A percentile compares a stretch with the other conserved stretches of the same genome.
phyloP scores from a whole-genome alignment of 257 asterid genomes.

The Voacanga thouarsii region DNA sequence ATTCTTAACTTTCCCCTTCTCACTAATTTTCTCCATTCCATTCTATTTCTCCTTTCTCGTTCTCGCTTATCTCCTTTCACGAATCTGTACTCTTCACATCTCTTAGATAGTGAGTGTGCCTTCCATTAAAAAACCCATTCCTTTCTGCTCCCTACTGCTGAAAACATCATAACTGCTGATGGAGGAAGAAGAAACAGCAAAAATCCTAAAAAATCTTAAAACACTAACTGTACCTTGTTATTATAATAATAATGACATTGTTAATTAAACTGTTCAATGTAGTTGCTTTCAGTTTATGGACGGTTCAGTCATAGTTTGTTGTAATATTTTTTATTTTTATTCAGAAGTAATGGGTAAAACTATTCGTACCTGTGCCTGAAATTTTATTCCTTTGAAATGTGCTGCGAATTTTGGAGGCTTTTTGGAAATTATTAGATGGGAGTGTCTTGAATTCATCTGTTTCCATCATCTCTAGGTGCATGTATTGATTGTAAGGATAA shows the following conservation, averaged over 20 bases:
- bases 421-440: conserved; percentile 81
- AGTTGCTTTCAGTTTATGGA: conserved; percentile 66
- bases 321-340: conserved; percentile 61
- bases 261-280: conserved; percentile 25
- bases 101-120: no score
- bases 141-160: neutral
- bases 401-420: conserved; percentile 40
- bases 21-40: no score
- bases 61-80: no score
- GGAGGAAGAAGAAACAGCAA: conserved; percentile 40
- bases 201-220: conserved; percentile 41
- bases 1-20: no score
- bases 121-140: conserved; percentile 14
- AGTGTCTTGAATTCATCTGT: conserved; percentile 24
- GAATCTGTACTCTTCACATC: no score
- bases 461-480: conserved; percentile 33
- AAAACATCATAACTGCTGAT: conserved; percentile 10
- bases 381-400: conserved; percentile 55
- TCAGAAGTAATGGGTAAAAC: conserved; percentile 40
- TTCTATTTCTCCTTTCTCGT: no score
- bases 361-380: conserved; percentile 59
- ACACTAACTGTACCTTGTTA: conserved; percentile 49
- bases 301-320: conserved; percentile 51
- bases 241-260: neutral
- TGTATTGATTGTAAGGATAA: conserved; percentile 19